phyloP scores from a whole-genome alignment of 2,329 filamentous ascomycete species.

The Cladorrhinum sp. region DNA sequence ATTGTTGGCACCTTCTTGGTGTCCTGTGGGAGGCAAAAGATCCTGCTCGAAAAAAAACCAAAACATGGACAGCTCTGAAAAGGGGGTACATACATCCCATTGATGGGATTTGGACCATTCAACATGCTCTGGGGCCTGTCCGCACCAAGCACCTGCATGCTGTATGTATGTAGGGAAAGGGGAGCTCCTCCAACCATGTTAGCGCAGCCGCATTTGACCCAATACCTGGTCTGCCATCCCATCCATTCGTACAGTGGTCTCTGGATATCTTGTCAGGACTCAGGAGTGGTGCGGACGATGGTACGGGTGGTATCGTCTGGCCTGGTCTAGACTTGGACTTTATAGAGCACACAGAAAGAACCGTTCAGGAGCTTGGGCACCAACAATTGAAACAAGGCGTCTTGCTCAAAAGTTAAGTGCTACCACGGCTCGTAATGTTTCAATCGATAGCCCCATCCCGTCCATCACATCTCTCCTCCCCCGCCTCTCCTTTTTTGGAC shows the following conservation, averaged over 20 bases:
- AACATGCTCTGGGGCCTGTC: neutral
- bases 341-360: neutral
- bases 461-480: neutral
- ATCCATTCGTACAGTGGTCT: neutral
- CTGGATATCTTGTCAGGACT: too few species aligned
- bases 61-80: neutral
- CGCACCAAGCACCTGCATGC: conserved; percentile 2
- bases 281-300: neutral
- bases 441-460: neutral
- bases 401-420: neutral
- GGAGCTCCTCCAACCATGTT: neutral
- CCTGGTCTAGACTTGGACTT: neutral
- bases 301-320: neutral
- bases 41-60: neutral
- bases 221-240: neutral
- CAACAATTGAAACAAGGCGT: conserved; percentile 10
- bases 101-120: neutral
- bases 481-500: conserved; percentile 1
- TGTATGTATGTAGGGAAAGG: conserved; percentile 10
- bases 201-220: neutral
- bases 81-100: neutral
- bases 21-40: neutral
- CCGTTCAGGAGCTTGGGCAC: conserved; percentile 10
- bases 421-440: conserved; percentile 1
- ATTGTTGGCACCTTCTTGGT: neutral